Base-by-base conservation (phyloP, 116 monocot genomes). In the Phalaenopsis hybrid region DNA sequence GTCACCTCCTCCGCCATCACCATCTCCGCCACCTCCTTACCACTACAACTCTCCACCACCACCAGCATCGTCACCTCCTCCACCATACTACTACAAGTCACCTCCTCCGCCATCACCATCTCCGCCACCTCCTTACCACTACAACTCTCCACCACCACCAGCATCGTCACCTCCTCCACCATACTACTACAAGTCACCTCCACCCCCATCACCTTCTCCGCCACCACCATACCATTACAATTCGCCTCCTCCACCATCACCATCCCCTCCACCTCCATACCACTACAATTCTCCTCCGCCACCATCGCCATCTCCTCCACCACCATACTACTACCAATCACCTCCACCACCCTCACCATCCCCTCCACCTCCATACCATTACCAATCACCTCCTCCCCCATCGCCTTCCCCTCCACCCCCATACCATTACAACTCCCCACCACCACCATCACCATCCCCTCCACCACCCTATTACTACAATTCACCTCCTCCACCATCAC, bases 101-200 rank as follows among this genome's bases (percentile, higher is more conserved):
- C 37, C 37, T 0, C 37, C 37, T 1, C 37, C 37, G 83, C 86
- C 83, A 58, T 48, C 59, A 1, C 23, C 13, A 9, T 86, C 82
- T 52, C 81, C 79, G 28, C 49, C 76, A 11, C 76, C 76, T 1
- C 76, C 76, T 10, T 76, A 84, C 44, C 15, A 79, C 28, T 84
- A 84, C 75, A 79, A 75, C 0, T 84, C 84, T 0, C 84, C 84
- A 5, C 83, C 86, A 0, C 86, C 86, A 57, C 86, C 86, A 57
- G 25, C 49, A 0, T 5, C 23, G 2, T 86, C 85, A 21, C 82
- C 84, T 5, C 77, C 87, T 15, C 84, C 87, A 15, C 78, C 86
- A 0, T 86, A 86, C 75, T 70, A 81, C 4, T 86, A 86, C 72
- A 81, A 77, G 2, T 86, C 89, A 15, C 86, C 85, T 6, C 84